phyloP scores from a whole-genome alignment of 2,329 filamentous ascomycete species.

The Penicillium sp. region DNA sequence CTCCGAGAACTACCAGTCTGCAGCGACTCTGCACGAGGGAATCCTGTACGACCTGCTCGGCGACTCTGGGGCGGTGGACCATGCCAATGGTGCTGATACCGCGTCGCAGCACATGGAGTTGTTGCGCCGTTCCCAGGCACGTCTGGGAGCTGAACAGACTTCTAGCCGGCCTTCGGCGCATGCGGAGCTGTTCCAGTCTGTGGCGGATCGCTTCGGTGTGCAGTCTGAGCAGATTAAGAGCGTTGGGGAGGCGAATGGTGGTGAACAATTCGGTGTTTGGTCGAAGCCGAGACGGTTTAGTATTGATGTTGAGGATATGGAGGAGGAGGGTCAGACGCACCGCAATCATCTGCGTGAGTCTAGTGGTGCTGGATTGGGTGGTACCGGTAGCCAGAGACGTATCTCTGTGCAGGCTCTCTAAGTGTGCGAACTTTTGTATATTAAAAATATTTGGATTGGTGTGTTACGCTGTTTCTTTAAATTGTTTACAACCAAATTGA shows the following conservation, averaged over 20 bases:
- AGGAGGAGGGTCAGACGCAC: constrained; percentile 24
- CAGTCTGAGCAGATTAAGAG: constrained; percentile 21
- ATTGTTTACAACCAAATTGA: constrained; percentile 2
- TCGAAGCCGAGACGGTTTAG: constrained; percentile 32
- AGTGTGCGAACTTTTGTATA: not conserved
- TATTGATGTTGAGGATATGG: constrained; percentile 30
- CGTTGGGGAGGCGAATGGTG: constrained; percentile 19
- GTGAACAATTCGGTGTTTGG: constrained; percentile 28
- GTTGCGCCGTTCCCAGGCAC: constrained; percentile 26
- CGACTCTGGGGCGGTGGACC: constrained; percentile 20
- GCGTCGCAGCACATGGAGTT: constrained; percentile 31
- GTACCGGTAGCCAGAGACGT: constrained; percentile 21
- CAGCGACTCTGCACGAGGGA: constrained; percentile 30
- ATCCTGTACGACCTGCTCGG: constrained; percentile 28
- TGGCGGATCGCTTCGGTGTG: constrained; percentile 29
- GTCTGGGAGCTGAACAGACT: constrained; percentile 15
- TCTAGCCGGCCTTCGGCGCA: constrained; percentile 19
- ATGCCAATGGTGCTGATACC: constrained; percentile 20
- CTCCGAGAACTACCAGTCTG: constrained; percentile 29
- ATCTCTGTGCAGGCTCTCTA: constrained; percentile 25
- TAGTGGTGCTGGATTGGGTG: constrained; percentile 27
- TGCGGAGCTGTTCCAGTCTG: constrained; percentile 24
- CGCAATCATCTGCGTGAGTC: constrained; percentile 30
- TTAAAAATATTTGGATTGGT: not conserved
- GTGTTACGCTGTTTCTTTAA: constrained; percentile 4